phyloP scores from a whole-genome alignment of 495 filamentous ascomycete species.

The Cercophora newfieldiana region DNA sequence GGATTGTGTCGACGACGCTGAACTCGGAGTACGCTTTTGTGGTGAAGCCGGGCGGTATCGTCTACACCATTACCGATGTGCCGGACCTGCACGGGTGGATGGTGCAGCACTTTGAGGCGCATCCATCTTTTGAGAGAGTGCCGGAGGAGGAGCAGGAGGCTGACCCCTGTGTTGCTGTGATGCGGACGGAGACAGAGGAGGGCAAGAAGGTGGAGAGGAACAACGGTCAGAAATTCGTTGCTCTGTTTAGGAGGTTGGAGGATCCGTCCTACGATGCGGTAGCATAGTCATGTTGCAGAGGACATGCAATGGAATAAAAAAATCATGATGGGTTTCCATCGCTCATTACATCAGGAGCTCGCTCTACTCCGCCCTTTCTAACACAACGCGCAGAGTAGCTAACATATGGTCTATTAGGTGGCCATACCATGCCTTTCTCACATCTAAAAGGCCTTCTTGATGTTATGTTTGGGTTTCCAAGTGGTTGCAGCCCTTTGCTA shows the following conservation, averaged over 20 bases:
- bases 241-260: slow-evolving; percentile 75
- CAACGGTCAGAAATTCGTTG: slow-evolving; percentile 83
- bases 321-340: not conserved
- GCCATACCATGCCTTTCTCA: too few relatives aligned
- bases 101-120: slow-evolving; percentile 74
- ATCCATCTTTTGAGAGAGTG: slow-evolving; percentile 66
- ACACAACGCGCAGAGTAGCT: too few relatives aligned
- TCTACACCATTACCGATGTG: slow-evolving; percentile 97
- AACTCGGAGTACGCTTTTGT: slow-evolving; percentile 93
- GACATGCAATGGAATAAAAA: not conserved
- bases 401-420: too few relatives aligned
- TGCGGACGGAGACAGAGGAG: slow-evolving; percentile 90
- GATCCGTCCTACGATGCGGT: slow-evolving; percentile 65
- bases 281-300: not conserved
- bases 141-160: slow-evolving; percentile 63
- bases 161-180: slow-evolving; percentile 77
- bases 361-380: too few relatives aligned
- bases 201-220: slow-evolving; percentile 95
- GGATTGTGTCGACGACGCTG: slow-evolving; percentile 85
- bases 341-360: too few relatives aligned
- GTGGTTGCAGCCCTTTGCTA: too few relatives aligned
- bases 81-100: slow-evolving; percentile 94
- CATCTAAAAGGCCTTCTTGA: too few relatives aligned
- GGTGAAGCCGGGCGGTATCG: slow-evolving; percentile 74
- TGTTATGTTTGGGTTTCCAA: too few relatives aligned